phyloP scores from a whole-genome alignment of 768 basidiomycete genomes.

The Tricholoma matsutake region DNA sequence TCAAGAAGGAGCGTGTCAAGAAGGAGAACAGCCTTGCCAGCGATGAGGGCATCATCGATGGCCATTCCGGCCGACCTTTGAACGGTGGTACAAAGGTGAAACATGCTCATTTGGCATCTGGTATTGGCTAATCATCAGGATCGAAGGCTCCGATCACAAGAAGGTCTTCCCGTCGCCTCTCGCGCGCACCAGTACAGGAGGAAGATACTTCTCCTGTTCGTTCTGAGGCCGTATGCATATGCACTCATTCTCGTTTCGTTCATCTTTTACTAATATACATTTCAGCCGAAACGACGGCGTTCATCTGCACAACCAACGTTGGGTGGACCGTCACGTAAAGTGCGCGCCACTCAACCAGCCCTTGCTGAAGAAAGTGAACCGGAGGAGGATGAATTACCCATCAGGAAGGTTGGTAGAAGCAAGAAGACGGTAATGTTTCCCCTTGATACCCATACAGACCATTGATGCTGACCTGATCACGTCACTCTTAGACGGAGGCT shows the following conservation, averaged over 20 bases:
- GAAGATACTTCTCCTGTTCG: conserved; percentile 38
- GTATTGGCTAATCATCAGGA: not conserved
- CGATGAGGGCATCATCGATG: conserved; percentile 81
- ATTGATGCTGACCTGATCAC: not conserved
- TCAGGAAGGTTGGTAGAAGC: conserved; percentile 57
- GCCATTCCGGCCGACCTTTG: conserved; percentile 73
- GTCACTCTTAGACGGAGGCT: conserved; percentile 37
- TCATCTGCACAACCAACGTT: conserved; percentile 75
- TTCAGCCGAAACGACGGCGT: conserved; percentile 73
- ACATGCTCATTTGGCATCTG: not conserved
- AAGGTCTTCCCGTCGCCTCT: conserved; percentile 63
- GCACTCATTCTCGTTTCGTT: not conserved
- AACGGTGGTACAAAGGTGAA: conserved; percentile 4
- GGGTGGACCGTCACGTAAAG: conserved; percentile 42
- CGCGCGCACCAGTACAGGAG: conserved; percentile 51
- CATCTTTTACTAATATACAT: conserved; percentile 7
- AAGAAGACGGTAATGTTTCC: conserved; percentile 50
- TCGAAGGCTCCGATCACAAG: conserved; percentile 31
- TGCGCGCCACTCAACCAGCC: conserved; percentile 37
- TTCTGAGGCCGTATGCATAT: conserved; percentile 57
- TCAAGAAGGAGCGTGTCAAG: conserved; percentile 63
- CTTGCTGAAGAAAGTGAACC: conserved; percentile 76
- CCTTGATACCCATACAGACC: not conserved
- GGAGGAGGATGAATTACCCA: conserved; percentile 58
- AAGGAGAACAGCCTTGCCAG: conserved; percentile 70